Base-by-base conservation (phyloP, 2,329 filamentous ascomycete species). In the Cercospora janseana region DNA sequence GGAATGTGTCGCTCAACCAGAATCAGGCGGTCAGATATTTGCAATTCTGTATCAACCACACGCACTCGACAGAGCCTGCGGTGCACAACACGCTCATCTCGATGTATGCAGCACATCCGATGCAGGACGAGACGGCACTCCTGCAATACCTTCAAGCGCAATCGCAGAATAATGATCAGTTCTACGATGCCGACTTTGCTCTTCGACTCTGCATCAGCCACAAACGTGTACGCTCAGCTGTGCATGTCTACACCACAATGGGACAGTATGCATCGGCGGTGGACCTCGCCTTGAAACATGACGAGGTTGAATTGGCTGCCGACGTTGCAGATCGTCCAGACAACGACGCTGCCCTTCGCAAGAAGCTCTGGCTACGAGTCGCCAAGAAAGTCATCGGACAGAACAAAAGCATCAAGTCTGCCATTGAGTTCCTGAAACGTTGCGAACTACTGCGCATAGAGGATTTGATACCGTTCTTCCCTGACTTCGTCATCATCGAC, bases 231-330 rank as follows among this genome's bases (percentile, higher is more conserved):
- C 84, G 95, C 56, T 94, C 89, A 10, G 95, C 91, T 65, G 92
- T 97, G 4, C 91, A 97, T 69, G 96, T 98, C 56, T 98, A 97
- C 75, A 95, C 87, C 49, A 87, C 85, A 54, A 98, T 98, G 92
- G 86, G 86, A 0, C 90, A 97, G 68, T 96, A 95, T 66, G 80
- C 88, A 13, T 88, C 94, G 69, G 92, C 92, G 1, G 93, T 98
- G 3, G 88, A 95, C 64, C 80, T 98, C 4, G 93, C 93, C 1
- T 78, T 98, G 26, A 87, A 91, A 38, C 88, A 97, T 67, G 80
- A 90, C 61, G 86, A 95, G 65, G 82, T 96, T 42, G 90, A 96
- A 55, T 83, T 97, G 5, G 93, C 93, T 1, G 85, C 88, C 20
- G 82, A 88, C 37, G 89, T 98, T 45, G 92, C 93, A 1, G 91